Conservation (phyloP, 202 grass and related monocot species). For the Zoysia matrella region DNA sequence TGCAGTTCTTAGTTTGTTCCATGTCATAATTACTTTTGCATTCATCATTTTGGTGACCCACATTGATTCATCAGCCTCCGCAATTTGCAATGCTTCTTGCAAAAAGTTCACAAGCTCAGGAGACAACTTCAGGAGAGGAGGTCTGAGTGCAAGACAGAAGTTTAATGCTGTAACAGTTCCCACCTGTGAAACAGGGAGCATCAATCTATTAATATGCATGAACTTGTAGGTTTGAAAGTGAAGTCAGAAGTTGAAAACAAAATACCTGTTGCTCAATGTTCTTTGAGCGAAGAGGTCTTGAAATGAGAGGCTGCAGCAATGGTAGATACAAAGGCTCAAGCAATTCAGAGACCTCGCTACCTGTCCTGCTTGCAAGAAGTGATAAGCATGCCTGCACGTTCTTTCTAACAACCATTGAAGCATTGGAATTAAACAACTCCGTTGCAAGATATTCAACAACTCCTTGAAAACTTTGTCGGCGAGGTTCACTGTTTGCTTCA, state of each 20-base stretch:
- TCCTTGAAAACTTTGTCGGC: slow-evolving; percentile 90
- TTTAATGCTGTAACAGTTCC: slow-evolving; percentile 96
- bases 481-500: slow-evolving; percentile 96
- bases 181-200: slow-evolving; percentile 61
- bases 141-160: slow-evolving; percentile 95
- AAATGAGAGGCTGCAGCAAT: slow-evolving; percentile 88
- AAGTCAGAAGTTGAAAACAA: slow-evolving; percentile 2
- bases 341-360: slow-evolving; percentile 97
- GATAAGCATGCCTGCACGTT: slow-evolving; percentile 93
- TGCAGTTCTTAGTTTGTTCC: slow-evolving; percentile 93
- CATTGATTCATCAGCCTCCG: slow-evolving; percentile 96
- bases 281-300: slow-evolving; percentile 76
- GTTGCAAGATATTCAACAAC: slow-evolving; percentile 89
- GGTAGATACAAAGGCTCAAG: slow-evolving; percentile 89
- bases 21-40: slow-evolving; percentile 89
- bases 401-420: slow-evolving; percentile 93
- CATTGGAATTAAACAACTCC: slow-evolving; percentile 95
- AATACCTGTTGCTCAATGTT: slow-evolving; percentile 96
- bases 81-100: slow-evolving; percentile 99
- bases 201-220: slow-evolving; percentile 24
- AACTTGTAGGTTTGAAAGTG: slow-evolving; percentile 26
- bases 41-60: slow-evolving; percentile 98
- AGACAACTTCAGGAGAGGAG: slow-evolving; percentile 93
- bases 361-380: slow-evolving; percentile 94
- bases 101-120: slow-evolving; percentile 92